Conservation (phyloP, 768 basidiomycete species). For the Coprinopsis strossmayeri region DNA sequence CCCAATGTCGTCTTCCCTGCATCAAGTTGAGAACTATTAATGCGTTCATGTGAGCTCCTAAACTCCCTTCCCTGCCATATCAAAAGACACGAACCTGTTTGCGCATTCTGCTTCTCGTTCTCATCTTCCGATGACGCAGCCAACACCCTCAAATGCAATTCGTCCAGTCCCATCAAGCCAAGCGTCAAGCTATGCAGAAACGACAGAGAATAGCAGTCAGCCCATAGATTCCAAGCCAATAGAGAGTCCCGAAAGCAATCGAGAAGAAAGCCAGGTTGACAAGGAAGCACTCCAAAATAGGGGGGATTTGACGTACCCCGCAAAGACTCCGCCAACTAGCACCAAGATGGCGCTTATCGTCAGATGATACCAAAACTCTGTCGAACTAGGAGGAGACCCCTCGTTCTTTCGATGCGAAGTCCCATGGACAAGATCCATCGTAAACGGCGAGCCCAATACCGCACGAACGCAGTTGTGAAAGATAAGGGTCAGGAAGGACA, state of each 20-base stretch:
- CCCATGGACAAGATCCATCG: neutral
- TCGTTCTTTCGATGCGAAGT: conserved; percentile 8
- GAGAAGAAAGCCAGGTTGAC: neutral
- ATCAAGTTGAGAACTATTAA: conserved; percentile 48
- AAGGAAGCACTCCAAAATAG: neutral
- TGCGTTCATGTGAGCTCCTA: too few species aligned
- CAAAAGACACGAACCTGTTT: conserved; percentile 42
- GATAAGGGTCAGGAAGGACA: neutral
- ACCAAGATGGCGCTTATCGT: conserved; percentile 63
- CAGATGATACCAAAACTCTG: conserved; percentile 74
- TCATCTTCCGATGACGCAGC: conserved; percentile 73
- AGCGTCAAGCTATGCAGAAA: conserved; percentile 90
- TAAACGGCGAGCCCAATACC: neutral
- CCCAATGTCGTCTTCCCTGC: conserved; percentile 80
- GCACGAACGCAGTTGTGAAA: neutral
- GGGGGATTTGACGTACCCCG: conserved; percentile 56
- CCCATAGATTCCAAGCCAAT: too few species aligned
- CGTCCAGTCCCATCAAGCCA: conserved; percentile 91
- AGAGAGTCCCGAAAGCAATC: too few species aligned
- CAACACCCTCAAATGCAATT: conserved; percentile 83
- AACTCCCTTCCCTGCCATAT: too few species aligned
- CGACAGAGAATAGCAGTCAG: too few species aligned
- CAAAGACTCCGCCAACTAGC: conserved; percentile 83
- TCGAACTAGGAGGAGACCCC: conserved; percentile 28
- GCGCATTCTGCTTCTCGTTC: conserved; percentile 63